Evolutionary conservation across 1,139 yeast genomes (phyloP).

Genomic region (Kluyveromyces marxianus): DNA sequence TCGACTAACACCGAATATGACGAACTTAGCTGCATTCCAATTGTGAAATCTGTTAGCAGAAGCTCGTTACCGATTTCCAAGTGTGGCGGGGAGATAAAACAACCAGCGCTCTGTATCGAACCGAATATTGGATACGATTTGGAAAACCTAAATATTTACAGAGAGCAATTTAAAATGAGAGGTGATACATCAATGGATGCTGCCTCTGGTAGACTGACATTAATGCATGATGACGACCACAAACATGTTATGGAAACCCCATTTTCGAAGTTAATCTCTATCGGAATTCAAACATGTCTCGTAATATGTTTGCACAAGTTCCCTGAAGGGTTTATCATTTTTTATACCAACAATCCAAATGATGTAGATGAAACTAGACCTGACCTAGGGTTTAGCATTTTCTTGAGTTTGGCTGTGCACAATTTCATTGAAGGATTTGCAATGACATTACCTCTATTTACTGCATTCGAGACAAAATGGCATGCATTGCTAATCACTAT

Average conservation of each 20-base stretch:
- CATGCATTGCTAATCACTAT: constrained; percentile 62
- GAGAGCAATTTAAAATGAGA: constrained; percentile 16
- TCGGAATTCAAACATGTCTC: constrained; percentile 83
- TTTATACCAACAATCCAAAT: constrained; percentile 24
- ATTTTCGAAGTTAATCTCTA: constrained; percentile 64
- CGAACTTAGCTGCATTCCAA: constrained; percentile 13
- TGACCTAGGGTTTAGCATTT: constrained; percentile 77
- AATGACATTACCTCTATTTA: constrained; percentile 83
- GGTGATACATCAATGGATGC: constrained; percentile 3
- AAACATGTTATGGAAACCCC: constrained; percentile 81
- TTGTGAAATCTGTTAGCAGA: constrained; percentile 8
- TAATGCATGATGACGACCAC: constrained; percentile 36
- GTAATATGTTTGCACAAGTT: constrained; percentile 86
- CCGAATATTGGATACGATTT: constrained; percentile 31
- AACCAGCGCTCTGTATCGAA: constrained; percentile 26
- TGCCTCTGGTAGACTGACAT: background rate
- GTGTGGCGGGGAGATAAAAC: constrained; percentile 7
- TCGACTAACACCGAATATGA: background rate
- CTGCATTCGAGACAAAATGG: constrained; percentile 55
- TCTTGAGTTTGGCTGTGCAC: constrained; percentile 77
- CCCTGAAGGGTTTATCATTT: constrained; percentile 92
- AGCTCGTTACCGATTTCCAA: constrained; percentile 4
- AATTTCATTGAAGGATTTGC: constrained; percentile 94
- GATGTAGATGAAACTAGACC: constrained; percentile 27
- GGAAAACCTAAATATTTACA: constrained; percentile 28